A percentile compares a stretch with the other conserved stretches of the same genome.
Evolutionary conservation across 805 yeast genomes (phyloP).

Genomic region (Yarrowia sp.): DNA sequence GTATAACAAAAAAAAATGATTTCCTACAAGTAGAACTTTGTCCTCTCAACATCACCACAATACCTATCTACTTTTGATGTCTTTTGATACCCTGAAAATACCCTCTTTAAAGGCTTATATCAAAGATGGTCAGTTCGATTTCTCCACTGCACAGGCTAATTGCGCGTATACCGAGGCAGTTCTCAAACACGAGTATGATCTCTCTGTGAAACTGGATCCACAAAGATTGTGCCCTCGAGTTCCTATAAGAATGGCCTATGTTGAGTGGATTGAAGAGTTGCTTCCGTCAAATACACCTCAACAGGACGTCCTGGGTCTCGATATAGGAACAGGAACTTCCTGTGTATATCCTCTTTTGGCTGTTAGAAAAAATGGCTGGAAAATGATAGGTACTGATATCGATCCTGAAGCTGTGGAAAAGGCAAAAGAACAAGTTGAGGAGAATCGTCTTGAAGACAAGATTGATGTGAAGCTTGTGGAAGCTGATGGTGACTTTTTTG

Average conservation of each 20-base stretch:
- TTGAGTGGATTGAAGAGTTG: constrained; percentile 7
- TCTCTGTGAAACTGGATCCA: background rate
- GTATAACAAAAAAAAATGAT: no score
- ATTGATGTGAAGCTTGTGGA: background rate
- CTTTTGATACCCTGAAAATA: background rate
- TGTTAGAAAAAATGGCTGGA: background rate
- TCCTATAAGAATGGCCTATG: constrained; percentile 18
- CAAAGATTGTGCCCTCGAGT: constrained; percentile 16
- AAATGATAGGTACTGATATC: constrained; percentile 17
- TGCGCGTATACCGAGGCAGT: constrained; percentile 4
- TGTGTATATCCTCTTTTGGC: constrained; percentile 25
- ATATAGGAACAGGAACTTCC: constrained; percentile 17
- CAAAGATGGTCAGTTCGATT: background rate
- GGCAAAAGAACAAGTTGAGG: background rate
- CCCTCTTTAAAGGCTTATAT: constrained; percentile 5
- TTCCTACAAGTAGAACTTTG: no score
- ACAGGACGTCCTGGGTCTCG: background rate
- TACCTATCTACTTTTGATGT: no score
- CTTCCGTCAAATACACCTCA: background rate
- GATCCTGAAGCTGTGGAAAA: background rate
- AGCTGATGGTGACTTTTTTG: background rate
- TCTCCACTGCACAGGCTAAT: constrained; percentile 17
- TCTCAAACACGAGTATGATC: background rate
- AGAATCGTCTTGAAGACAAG: background rate
- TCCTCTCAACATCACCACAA: no score